A percentile compares a stretch with the other conserved stretches of the same genome.
phyloP scores from a whole-genome alignment of 768 basidiomycete species.

The Tulasnella sp. region DNA sequence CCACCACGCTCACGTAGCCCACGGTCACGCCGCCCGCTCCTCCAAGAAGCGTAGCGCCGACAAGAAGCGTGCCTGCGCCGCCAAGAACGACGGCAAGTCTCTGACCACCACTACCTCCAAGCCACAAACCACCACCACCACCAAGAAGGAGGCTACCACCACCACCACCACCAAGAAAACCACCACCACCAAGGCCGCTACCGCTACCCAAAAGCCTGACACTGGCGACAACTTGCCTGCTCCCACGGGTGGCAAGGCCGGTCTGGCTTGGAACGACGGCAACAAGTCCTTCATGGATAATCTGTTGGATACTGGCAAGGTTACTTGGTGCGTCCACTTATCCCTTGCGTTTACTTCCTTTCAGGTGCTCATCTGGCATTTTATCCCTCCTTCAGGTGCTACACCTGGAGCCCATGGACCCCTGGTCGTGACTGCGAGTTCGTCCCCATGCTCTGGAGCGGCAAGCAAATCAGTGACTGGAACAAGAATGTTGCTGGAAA shows the following conservation, averaged over 20 bases:
- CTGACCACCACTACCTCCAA: background rate
- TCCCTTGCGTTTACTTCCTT: background rate
- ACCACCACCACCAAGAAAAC: conserved; percentile 2
- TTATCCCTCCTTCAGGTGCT: conserved; percentile 68
- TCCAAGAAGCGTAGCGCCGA: conserved; percentile 59
- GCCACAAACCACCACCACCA: conserved; percentile 19
- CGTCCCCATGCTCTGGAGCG: conserved; percentile 74
- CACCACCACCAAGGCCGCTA: conserved; percentile 28
- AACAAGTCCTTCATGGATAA: conserved; percentile 54
- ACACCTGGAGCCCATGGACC: conserved; percentile 51
- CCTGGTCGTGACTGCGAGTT: conserved; percentile 53
- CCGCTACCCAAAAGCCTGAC: conserved; percentile 35
- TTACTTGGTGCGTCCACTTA: conserved; percentile 40
- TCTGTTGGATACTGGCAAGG: conserved; percentile 52
- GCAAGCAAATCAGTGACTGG: conserved; percentile 56
- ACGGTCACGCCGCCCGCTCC: conserved; percentile 43
- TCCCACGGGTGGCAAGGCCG: conserved; percentile 51
- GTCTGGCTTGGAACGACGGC: conserved; percentile 70
- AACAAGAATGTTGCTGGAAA: conserved; percentile 52
- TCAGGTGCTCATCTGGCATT: conserved; percentile 36
- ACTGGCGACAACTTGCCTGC: background rate
- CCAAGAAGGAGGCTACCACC: background rate
- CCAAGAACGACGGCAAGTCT: conserved; percentile 37
- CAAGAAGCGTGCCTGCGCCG: conserved; percentile 46
- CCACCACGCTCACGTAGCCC: conserved; percentile 55